Percentiles rank a stretch among this genome's conserved stretches.
Evolutionary conservation across 2,329 filamentous ascomycete genomes (phyloP).

Genomic region (Dryadomyces sulphureus): DNA sequence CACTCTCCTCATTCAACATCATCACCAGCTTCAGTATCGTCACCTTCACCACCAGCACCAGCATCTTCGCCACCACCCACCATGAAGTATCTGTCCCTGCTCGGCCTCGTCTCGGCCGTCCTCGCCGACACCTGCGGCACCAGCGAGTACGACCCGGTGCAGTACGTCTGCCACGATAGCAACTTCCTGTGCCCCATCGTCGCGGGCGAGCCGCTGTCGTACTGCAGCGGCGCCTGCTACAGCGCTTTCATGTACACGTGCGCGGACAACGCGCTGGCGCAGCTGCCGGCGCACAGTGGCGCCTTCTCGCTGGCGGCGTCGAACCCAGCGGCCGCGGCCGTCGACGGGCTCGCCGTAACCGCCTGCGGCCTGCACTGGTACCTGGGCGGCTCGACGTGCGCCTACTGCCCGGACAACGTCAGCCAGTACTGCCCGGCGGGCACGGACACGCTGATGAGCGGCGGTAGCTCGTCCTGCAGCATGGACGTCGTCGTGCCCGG

Average conservation of each 20-base stretch:
- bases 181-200: conserved; percentile 19
- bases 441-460: conserved; percentile 14
- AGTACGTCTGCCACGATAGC: conserved; percentile 18
- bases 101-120: background rate
- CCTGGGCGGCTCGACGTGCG: conserved; percentile 15
- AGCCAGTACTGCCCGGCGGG: conserved; percentile 16
- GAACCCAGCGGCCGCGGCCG: conserved; percentile 14
- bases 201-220: conserved; percentile 19
- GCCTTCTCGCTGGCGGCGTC: conserved; percentile 17
- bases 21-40: too few species aligned
- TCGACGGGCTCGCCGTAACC: conserved; percentile 17
- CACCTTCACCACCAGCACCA: too few species aligned
- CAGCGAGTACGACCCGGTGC: conserved; percentile 8
- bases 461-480: conserved; percentile 3
- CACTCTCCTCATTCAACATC: too few species aligned
- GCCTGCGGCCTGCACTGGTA: conserved; percentile 14
- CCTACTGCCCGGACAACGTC: conserved; percentile 16
- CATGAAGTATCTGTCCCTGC: conserved; percentile 2
- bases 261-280: conserved; percentile 13
- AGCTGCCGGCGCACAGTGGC: conserved; percentile 11
- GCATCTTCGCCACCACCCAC: background rate
- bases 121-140: conserved; percentile 7
- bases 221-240: conserved; percentile 21
- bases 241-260: conserved; percentile 20
- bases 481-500: conserved; percentile 19